phyloP scores from a whole-genome alignment of 2,329 filamentous ascomycete genomes.

The Fusarium liriodendri region DNA sequence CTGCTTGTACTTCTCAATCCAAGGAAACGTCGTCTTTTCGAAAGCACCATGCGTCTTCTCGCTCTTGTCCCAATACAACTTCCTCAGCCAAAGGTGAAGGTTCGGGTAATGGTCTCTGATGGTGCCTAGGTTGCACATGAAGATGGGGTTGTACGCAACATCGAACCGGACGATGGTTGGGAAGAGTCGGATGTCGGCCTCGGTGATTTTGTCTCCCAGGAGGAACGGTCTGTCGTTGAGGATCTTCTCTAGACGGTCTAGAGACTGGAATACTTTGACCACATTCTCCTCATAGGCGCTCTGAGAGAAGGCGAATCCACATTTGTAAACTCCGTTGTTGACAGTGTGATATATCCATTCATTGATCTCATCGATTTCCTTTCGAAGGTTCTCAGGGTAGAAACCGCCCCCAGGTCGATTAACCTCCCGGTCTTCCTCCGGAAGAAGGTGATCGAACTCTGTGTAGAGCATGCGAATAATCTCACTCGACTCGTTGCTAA shows the following conservation, averaged over 20 bases:
- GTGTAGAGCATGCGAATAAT: constrained; percentile 87
- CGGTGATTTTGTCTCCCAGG: constrained; percentile 72
- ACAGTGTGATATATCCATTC: constrained; percentile 71
- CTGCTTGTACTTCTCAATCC: constrained; percentile 45
- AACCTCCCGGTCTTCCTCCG: constrained; percentile 62
- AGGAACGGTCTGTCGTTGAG: constrained; percentile 67
- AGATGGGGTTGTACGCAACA: constrained; percentile 73
- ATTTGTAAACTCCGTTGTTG: constrained; percentile 64
- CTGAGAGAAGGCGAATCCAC: constrained; percentile 75
- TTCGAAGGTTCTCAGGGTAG: constrained; percentile 64
- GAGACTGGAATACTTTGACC: constrained; percentile 68
- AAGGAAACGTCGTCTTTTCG: constrained; percentile 73
- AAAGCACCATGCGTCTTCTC: constrained; percentile 66
- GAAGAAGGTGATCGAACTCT: constrained; percentile 74
- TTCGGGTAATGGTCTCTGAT: constrained; percentile 73
- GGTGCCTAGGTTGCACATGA: constrained; percentile 72
- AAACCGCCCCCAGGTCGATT: constrained; percentile 64
- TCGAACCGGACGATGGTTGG: constrained; percentile 77
- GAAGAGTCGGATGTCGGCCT: constrained; percentile 76
- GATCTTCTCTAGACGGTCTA: constrained; percentile 72
- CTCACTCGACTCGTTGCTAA: constrained; percentile 86
- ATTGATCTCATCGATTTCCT: constrained; percentile 73
- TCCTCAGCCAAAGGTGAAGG: constrained; percentile 75
- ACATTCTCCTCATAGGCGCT: constrained; percentile 73
- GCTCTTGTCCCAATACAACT: constrained; percentile 75